Conservation (phyloP, 2,329 filamentous ascomycete species). For the Colletotrichum sp. region DNA sequence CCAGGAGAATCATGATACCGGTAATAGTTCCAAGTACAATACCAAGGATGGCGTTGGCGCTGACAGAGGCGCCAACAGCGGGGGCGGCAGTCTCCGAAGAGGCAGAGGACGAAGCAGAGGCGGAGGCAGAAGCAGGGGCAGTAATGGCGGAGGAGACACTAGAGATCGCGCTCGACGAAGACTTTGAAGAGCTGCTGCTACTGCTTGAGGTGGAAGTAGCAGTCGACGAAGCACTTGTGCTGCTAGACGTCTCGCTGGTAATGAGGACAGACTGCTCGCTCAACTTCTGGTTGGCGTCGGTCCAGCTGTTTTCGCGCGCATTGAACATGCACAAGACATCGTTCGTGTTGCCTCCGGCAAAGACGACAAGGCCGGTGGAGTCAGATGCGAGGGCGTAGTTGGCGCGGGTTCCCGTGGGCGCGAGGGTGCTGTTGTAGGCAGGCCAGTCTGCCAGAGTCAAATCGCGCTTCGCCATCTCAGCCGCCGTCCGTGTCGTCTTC, state of each 20-base stretch:
- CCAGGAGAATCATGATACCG: constrained; percentile 73
- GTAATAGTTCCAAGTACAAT: constrained; percentile 83
- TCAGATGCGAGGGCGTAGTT: constrained; percentile 76
- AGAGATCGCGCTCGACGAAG: constrained; percentile 19
- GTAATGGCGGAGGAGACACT: constrained; percentile 24
- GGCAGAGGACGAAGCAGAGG: constrained; percentile 26
- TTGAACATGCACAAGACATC: constrained; percentile 80
- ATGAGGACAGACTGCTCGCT: constrained; percentile 45
- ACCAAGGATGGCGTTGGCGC: constrained; percentile 70
- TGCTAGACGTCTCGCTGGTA: constrained; percentile 29
- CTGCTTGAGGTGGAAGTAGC: constrained; percentile 30
- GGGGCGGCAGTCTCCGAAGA: constrained; percentile 11
- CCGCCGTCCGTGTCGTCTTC: background rate
- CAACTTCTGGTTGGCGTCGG: constrained; percentile 72
- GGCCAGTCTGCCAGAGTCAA: constrained; percentile 73
- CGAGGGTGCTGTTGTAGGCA: constrained; percentile 76
- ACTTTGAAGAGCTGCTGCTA: constrained; percentile 26
- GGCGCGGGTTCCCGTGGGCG: constrained; percentile 68
- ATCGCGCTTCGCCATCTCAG: constrained; percentile 36
- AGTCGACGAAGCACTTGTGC: constrained; percentile 31
- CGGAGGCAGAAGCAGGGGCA: constrained; percentile 28
- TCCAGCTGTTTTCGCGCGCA: constrained; percentile 76
- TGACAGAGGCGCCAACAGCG: constrained; percentile 25
- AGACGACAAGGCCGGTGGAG: constrained; percentile 70
- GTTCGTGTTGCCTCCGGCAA: constrained; percentile 54